Base-by-base conservation (phyloP, 306 rosid species). In the Inga oerstediana region DNA sequence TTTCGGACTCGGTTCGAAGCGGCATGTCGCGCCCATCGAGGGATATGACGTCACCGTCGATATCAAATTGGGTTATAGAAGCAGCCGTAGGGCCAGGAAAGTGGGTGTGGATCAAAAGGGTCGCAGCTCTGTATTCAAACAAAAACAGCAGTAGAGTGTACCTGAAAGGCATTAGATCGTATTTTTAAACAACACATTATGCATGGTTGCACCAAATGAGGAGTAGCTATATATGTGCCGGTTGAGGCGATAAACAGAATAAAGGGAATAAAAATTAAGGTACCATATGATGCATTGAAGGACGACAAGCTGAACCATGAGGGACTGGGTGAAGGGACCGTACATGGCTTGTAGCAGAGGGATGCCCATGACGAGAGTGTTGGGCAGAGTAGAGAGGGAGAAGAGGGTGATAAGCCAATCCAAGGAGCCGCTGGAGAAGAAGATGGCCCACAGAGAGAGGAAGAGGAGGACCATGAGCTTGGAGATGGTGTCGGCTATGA, bases 281-380 rank as follows among this genome's bases (percentile, higher is more conserved):
- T 91, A 93, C 98, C 98, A 94, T 58, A 94, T 89, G 76, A 94
- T 94, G 81, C 98, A 94, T 59, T 95, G 98, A 43, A 95, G 95
- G 0, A 95, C 98, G 6, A 95, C 91, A 10, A 95, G 92, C 78
- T 94, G 98, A 70, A 94, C 97, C 98, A 94, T 94, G 48, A 94
- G 83, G 69, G 84, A 84, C 35, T 90, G 93, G 2, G 97, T 90
- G 72, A 83, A 88, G 3, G 92, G 93, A 2, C 97, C 98, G 75
- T 92, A 94, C 98, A 94, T 94, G 75, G 97, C 97, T 76, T 91
- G 92, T 41, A 94, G 97, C 13, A 94, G 56, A 15, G 98, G 97
- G 41, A 94, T 94, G n/a, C 98, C 98, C 98, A 93, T 94, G 73
- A 94, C 94, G 35, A 94, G 91, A 0, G 98, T 93, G 85, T 94